These are phyloP conservation scores for Candida railenensis DNA, from an alignment of 805 yeast genomes.

Conservation along the genomic window DNA sequence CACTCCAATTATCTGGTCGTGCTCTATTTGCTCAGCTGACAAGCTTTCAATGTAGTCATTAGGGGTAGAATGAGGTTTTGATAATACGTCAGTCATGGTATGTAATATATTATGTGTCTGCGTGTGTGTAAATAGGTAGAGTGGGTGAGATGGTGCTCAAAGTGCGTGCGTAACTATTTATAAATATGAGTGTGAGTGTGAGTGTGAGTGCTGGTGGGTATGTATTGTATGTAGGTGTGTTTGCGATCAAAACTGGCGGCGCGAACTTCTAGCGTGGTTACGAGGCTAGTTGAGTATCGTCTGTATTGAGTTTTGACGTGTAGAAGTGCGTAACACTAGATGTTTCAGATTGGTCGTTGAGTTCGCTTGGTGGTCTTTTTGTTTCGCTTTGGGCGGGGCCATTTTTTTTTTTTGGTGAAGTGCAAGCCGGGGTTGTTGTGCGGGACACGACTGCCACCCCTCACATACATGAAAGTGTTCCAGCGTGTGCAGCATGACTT, in stretches of 20 bases:
- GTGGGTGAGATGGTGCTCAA: conserved; percentile 1
- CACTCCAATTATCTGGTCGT: conserved; percentile 73
- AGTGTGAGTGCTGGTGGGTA: not conserved
- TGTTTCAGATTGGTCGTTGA: no score
- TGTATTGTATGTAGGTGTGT: not conserved
- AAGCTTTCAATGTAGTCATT: conserved; percentile 43
- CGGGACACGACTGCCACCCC: not conserved
- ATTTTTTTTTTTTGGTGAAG: not conserved
- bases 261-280: no score
- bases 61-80: conserved; percentile 28
- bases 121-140: no score
- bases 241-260: no score
- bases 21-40: conserved; percentile 41
- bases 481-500: no score
- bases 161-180: not conserved
- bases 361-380: no score
- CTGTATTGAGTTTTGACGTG: no score
- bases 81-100: conserved; percentile 17
- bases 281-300: no score
- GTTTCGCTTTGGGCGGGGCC: not conserved
- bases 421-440: not conserved
- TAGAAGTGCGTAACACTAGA: no score
- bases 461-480: no score
- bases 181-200: not conserved
- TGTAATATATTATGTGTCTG: conserved; percentile 18